Base-by-base conservation (phyloP, 2,329 filamentous ascomycete species). In the Fusarium tupiense region DNA sequence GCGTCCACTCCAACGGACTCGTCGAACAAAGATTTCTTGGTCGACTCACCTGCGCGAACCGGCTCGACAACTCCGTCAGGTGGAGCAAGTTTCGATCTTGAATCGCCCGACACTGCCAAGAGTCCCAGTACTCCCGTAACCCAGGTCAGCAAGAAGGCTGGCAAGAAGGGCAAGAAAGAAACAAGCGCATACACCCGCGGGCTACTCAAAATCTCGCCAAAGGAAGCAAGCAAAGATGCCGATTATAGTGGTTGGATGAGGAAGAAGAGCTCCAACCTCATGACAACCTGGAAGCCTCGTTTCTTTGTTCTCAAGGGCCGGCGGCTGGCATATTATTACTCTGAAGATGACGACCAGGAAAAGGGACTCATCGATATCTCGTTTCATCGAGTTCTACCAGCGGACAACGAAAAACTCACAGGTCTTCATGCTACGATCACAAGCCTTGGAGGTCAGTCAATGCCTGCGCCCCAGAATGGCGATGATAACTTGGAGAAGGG, bases 181-280 rank as follows among this genome's bases (percentile, higher is more conserved):
- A 99, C 96, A 0, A 98, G 95, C 79, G 96, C 96, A 2, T 99
- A 98, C 83, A 94, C 92, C 24, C 92, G 94, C 37, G 96, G 96
- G 1, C 85, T 98, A 46, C 89, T 93, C 76, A 95, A 95, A 82
- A 93, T 96, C 69, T 85, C 90, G 0, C 96, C 96, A 0, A 87
- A 91, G 63, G 94, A 98, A 80, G 95, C 96, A 69, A 96, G 98
- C 83, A 86, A 91, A 71, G 91, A 91, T 70, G 96, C 94, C 63
- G 96, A 99, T 80, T 98, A 98, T 82, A 96, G 92, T 78, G 96
- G 96, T 3, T 99, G 96, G 96, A 99, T 99, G 96, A 98, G 96
- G 87, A 99, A 99, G 88, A 95, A 97, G 83, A 98, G 94, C 68
- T 96, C 94, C 4, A 96, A 96, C 79, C 87, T 98, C 40, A 98